phyloP scores from a whole-genome alignment of 176 grass and related monocot species.

The Rhynchospora breviuscula region DNA sequence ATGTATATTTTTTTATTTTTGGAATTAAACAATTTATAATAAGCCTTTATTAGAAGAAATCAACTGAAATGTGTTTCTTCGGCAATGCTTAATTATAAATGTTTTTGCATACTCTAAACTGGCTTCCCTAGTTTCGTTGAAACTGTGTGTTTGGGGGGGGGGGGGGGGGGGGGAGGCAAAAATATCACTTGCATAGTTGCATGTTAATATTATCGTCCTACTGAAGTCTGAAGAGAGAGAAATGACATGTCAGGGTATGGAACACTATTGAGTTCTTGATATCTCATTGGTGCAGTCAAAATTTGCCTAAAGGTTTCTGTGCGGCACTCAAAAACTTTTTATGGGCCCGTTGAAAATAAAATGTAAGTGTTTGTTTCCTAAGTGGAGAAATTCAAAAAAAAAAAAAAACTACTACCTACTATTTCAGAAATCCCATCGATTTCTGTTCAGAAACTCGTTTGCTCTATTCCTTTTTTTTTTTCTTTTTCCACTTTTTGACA shows the following conservation, averaged over 20 bases:
- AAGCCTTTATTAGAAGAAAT: too few species aligned
- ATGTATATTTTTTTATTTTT: too few species aligned
- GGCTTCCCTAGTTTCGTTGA: background rate
- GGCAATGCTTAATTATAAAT: too few species aligned
- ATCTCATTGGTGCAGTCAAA: background rate
- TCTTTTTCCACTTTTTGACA: background rate
- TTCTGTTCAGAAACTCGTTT: conserved; percentile 2
- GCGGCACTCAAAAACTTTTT: background rate
- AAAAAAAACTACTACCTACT: background rate
- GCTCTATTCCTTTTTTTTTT: background rate
- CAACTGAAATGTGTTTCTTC: too few species aligned
- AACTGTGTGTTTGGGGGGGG: too few species aligned
- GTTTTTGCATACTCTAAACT: too few species aligned
- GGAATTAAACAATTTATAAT: too few species aligned
- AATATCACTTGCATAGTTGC: background rate
- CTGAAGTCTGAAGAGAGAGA: background rate
- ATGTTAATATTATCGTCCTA: background rate
- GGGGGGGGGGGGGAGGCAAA: background rate
- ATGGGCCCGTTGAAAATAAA: background rate
- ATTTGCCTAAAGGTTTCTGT: conserved; percentile 16
- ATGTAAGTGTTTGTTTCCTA: too few species aligned
- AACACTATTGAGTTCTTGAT: background rate
- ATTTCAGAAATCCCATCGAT: conserved; percentile 10
- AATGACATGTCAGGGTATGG: conserved; percentile 6
- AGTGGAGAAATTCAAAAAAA: too few species aligned